These are phyloP conservation scores for Tricholoma saponaceum DNA, from an alignment of 768 basidiomycete species.

Conservation along the genomic window DNA sequence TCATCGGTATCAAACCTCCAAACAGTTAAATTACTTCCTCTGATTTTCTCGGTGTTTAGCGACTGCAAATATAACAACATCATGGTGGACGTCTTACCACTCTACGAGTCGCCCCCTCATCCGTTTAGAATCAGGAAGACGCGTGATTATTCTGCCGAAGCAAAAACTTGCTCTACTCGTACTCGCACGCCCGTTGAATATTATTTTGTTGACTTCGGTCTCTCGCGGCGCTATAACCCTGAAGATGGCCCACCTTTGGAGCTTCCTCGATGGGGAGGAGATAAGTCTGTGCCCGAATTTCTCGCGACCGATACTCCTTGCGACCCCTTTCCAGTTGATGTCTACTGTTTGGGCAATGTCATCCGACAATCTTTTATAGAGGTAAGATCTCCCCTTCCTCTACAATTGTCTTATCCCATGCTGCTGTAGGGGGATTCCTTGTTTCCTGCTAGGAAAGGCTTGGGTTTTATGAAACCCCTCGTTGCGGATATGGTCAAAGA, in stretches of 20 bases:
- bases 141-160: neutral
- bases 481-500: constrained; percentile 21
- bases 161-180: constrained; percentile 3
- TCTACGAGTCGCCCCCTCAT: neutral
- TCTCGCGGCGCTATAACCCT: constrained; percentile 17
- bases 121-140: neutral
- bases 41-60: neutral
- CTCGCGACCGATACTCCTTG: constrained; percentile 8
- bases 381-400: neutral
- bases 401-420: neutral
- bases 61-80: constrained; percentile 7
- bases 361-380: constrained; percentile 15
- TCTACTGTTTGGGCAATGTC: constrained; percentile 32
- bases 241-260: constrained; percentile 9
- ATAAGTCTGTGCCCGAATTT: constrained; percentile 32
- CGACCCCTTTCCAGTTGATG: constrained; percentile 21
- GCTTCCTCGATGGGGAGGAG: constrained; percentile 10
- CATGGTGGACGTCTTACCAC: neutral
- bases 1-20: constrained; percentile 23
- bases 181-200: constrained; percentile 17
- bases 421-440: neutral
- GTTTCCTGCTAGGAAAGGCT: neutral
- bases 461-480: constrained; percentile 24
- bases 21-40: neutral
- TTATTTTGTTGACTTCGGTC: constrained; percentile 21